Evolutionary conservation across 2,329 filamentous ascomycete genomes (phyloP).

Genomic region (Helicocarpus griseus): DNA sequence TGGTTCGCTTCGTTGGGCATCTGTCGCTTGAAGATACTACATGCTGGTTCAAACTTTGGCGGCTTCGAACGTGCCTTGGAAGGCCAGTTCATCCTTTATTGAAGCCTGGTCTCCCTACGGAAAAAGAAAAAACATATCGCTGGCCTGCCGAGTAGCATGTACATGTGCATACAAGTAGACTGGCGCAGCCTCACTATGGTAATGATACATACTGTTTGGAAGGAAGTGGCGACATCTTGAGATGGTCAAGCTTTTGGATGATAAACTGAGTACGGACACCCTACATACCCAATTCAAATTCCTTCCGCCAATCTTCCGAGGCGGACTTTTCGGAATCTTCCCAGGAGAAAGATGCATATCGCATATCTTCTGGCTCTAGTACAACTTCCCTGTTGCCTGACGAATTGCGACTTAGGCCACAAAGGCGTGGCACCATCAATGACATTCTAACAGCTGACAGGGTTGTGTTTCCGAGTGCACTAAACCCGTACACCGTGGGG

Average conservation of each 20-base stretch:
- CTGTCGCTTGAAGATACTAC: not conserved
- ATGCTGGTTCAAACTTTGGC: not conserved
- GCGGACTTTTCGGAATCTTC: not conserved
- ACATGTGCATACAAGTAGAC: conserved; percentile 2
- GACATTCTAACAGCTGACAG: not conserved
- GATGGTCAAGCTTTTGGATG: not conserved
- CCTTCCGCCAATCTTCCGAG: not conserved
- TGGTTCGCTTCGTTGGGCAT: conserved; percentile 1
- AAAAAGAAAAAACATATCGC: conserved; percentile 2
- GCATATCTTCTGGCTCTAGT: not conserved
- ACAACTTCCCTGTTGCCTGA: not conserved
- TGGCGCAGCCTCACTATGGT: conserved; percentile 2
- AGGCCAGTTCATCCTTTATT: not conserved
- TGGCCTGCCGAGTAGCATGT: not conserved
- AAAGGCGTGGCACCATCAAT: conserved; percentile 4
- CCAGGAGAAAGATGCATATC: not conserved
- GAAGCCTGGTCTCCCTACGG: not conserved
- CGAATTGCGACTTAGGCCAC: not conserved
- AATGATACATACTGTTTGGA: not conserved
- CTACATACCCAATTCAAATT: too few relatives aligned
- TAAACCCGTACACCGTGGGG: not conserved
- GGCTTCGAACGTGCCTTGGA: not conserved
- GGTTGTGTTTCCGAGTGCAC: not conserved
- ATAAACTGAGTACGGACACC: not conserved
- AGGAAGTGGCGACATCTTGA: not conserved